Percentiles rank a stretch among this genome's conserved stretches.
Evolutionary conservation across 352 stramenopile genomes (phyloP).

Genomic region (Phytopythium mirpurense): DNA sequence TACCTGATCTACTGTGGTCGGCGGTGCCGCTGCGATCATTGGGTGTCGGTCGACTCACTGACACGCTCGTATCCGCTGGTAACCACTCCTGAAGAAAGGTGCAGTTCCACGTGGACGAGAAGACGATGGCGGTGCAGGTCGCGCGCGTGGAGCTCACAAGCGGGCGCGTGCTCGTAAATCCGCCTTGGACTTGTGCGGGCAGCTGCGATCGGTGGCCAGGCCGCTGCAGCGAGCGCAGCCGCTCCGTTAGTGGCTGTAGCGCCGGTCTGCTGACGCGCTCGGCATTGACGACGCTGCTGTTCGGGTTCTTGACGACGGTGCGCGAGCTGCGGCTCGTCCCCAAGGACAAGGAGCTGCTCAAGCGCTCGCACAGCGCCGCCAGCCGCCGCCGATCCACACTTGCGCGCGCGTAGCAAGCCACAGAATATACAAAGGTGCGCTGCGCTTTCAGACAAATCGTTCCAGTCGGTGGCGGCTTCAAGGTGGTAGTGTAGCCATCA

Average conservation of each 20-base stretch:
- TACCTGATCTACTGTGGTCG: conserved; percentile 13
- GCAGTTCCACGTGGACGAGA: conserved; percentile 34
- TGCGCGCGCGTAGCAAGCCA: conserved; percentile 23
- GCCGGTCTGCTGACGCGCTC: conserved; percentile 34
- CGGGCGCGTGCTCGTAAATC: conserved; percentile 34
- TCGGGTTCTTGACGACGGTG: conserved; percentile 74
- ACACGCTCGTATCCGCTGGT: background rate
- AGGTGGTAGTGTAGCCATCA: background rate
- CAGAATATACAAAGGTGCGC: conserved; percentile 3
- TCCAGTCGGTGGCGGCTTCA: background rate
- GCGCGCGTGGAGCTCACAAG: conserved; percentile 26
- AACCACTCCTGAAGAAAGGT: conserved; percentile 23
- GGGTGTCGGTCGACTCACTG: background rate
- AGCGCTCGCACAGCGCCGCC: conserved; percentile 1
- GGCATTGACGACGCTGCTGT: conserved; percentile 41
- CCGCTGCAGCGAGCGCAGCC: background rate
- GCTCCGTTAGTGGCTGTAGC: conserved; percentile 8
- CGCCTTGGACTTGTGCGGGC: background rate
- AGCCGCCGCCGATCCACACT: background rate
- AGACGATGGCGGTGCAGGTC: conserved; percentile 28
- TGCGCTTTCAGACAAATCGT: background rate
- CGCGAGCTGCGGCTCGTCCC: conserved; percentile 74
- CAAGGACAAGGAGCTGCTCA: conserved; percentile 68
- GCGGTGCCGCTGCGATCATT: background rate
- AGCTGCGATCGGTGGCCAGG: background rate